Percentiles rank a stretch among this genome's conserved stretches.
Evolutionary conservation across 768 basidiomycete genomes (phyloP).

Genomic region (Exsudoporus frostii): DNA sequence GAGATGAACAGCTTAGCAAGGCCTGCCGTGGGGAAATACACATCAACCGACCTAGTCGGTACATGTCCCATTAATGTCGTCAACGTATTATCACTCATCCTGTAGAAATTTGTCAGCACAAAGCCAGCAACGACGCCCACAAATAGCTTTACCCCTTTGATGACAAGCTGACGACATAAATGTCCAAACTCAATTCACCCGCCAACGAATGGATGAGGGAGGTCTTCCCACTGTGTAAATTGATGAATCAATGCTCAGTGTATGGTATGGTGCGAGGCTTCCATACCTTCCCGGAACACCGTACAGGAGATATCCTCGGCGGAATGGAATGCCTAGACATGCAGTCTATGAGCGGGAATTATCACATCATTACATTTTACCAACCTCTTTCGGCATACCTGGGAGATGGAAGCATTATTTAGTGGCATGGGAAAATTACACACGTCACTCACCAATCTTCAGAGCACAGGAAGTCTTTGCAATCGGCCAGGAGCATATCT

Average conservation of each 20-base stretch:
- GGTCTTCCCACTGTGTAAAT: conserved; percentile 70
- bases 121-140: conserved; percentile 1
- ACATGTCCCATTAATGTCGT: conserved; percentile 87
- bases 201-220: conserved; percentile 83
- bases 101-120: conserved; percentile 29
- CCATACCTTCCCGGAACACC: conserved; percentile 81
- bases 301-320: conserved; percentile 79
- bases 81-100: conserved; percentile 89
- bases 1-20: conserved; percentile 5
- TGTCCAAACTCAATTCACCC: conserved; percentile 82
- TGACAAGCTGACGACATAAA: conserved; percentile 87
- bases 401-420: conserved; percentile 19
- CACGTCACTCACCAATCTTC: conserved; percentile 72
- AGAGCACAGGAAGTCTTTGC: conserved; percentile 78
- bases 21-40: conserved; percentile 6
- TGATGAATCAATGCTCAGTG: conserved; percentile 11
- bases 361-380: conserved; percentile 27
- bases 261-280: not conserved
- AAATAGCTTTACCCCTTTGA: conserved; percentile 66
- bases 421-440: conserved; percentile 18
- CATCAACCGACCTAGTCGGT: conserved; percentile 60
- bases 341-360: conserved; percentile 18
- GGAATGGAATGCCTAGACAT: conserved; percentile 74
- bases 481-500: conserved; percentile 86
- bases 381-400: conserved; percentile 90